Conservation (phyloP, 352 stramenopile species). For the Phytophthora sansomeana region DNA sequence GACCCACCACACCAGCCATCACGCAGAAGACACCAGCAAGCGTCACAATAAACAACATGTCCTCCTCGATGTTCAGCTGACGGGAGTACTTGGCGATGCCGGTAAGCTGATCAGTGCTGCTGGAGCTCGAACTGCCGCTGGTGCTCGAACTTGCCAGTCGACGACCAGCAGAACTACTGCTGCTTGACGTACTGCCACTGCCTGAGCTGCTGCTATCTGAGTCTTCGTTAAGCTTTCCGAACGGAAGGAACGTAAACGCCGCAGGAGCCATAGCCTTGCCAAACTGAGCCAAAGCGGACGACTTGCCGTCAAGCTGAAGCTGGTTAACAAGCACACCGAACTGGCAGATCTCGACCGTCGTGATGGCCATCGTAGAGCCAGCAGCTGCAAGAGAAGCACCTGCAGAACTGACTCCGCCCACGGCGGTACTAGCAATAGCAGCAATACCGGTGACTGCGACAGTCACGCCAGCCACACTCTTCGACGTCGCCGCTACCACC, state of each 20-base stretch:
- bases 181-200: constrained; percentile 27
- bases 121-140: constrained; percentile 28
- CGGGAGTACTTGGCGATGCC: constrained; percentile 82
- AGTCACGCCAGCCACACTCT: constrained; percentile 75
- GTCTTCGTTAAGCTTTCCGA: constrained; percentile 61
- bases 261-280: constrained; percentile 79
- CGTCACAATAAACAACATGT: constrained; percentile 87
- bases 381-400: constrained; percentile 58
- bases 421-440: constrained; percentile 74
- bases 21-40: constrained; percentile 80
- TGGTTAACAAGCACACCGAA: constrained; percentile 84
- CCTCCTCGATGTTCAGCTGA: constrained; percentile 73
- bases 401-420: constrained; percentile 45
- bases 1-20: constrained; percentile 65
- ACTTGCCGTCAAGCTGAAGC: constrained; percentile 77
- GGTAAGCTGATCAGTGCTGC: constrained; percentile 23
- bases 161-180: constrained; percentile 30
- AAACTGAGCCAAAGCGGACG: constrained; percentile 69
- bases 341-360: constrained; percentile 83
- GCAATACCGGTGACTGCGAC: constrained; percentile 75
- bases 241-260: constrained; percentile 81
- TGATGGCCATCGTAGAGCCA: constrained; percentile 71
- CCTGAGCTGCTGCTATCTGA: constrained; percentile 34
- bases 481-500: constrained; percentile 70
- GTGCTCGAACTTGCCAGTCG: constrained; percentile 39